phyloP scores from a whole-genome alignment of 768 basidiomycete genomes.

The Mycena latifolia region DNA sequence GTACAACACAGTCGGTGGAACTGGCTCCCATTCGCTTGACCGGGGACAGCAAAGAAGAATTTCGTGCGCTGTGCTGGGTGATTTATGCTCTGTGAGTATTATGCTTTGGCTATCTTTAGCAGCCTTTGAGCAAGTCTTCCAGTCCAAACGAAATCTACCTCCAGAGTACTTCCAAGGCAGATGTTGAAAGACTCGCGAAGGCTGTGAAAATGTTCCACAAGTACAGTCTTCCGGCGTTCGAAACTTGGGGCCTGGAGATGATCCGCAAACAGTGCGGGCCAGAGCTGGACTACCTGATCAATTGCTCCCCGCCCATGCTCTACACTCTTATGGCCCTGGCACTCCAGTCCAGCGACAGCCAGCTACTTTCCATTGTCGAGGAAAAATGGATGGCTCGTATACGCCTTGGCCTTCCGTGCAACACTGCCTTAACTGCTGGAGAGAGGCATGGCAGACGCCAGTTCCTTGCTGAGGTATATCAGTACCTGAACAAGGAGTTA shows the following conservation, averaged over 20 bases:
- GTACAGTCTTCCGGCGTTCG: constrained; percentile 17
- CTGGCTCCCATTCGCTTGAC: not conserved
- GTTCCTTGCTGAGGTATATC: constrained; percentile 18
- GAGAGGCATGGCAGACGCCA: constrained; percentile 8
- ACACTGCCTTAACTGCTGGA: constrained; percentile 18
- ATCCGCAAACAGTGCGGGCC: constrained; percentile 8
- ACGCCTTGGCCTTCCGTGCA: not conserved
- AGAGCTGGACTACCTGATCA: constrained; percentile 4
- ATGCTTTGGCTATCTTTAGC: too few relatives aligned
- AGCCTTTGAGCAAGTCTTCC: not conserved
- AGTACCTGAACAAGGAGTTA: not conserved
- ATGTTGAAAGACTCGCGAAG: constrained; percentile 6
- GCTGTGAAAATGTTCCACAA: constrained; percentile 27
- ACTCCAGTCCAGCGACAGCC: not conserved
- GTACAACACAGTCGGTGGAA: not conserved
- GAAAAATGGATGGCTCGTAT: constrained; percentile 12
- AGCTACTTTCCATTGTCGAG: constrained; percentile 9
- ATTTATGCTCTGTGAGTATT: constrained; percentile 13
- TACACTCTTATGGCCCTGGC: not conserved
- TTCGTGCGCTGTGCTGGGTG: constrained; percentile 24
- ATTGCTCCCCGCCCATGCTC: constrained; percentile 9
- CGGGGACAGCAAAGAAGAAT: constrained; percentile 4
- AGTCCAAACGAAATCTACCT: constrained; percentile 25
- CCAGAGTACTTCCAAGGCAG: constrained; percentile 1
- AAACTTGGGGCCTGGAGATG: constrained; percentile 19